Evolutionary conservation across 2,329 filamentous ascomycete species (phyloP).

Genomic region (Xylaria sp.): DNA sequence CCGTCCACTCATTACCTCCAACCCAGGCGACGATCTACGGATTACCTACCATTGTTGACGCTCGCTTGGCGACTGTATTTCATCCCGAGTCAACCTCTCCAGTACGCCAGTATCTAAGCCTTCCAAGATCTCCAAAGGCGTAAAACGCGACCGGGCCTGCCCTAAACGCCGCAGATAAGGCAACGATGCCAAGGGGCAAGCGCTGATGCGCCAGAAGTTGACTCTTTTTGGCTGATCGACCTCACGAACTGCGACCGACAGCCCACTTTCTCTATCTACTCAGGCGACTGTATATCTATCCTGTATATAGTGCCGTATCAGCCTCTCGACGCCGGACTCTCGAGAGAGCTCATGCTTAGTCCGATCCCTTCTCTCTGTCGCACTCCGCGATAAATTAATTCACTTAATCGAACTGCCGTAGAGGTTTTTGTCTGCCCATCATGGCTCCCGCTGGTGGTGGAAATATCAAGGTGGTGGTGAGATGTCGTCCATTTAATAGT

Average conservation of each 20-base stretch:
- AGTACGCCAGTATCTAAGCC: background rate
- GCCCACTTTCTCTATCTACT: background rate
- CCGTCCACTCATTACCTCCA: background rate
- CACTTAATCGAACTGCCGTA: conserved; percentile 22
- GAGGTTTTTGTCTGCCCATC: conserved; percentile 27
- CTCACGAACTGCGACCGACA: conserved; percentile 10
- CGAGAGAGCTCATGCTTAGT: conserved; percentile 16
- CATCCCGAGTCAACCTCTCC: background rate
- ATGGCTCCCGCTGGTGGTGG: conserved; percentile 72
- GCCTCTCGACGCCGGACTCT: background rate
- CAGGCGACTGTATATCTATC: conserved; percentile 2
- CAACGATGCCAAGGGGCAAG: conserved; percentile 18
- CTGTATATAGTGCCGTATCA: background rate
- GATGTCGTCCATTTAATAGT: conserved; percentile 89
- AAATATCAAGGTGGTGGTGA: conserved; percentile 99
- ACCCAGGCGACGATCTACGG: conserved; percentile 6
- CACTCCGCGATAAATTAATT: conserved; percentile 21
- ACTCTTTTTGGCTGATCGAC: conserved; percentile 12
- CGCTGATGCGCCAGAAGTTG: conserved; percentile 16
- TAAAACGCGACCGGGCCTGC: background rate
- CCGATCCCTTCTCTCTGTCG: conserved; percentile 20
- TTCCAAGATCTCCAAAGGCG: background rate
- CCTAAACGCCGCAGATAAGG: conserved; percentile 1
- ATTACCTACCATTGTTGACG: background rate
- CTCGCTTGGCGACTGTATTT: conserved; percentile 1